Evolutionary conservation across 768 basidiomycete species (phyloP).

Genomic region (Crucibulum laeve): DNA sequence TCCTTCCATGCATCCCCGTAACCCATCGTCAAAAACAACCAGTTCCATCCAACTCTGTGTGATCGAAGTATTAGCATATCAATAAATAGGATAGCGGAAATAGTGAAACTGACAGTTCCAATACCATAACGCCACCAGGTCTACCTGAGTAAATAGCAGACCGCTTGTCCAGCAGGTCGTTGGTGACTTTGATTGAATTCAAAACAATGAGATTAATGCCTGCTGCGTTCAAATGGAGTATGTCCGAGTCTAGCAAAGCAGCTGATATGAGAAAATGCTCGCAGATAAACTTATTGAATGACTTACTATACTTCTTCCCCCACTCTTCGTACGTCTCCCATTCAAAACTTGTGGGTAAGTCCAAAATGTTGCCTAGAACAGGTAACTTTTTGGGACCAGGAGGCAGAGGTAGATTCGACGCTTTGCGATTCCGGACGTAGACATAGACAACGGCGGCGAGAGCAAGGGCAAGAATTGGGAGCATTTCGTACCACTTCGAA

Average conservation of each 20-base stretch:
- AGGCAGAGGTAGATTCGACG: background rate
- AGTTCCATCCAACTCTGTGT: background rate
- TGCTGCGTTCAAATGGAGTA: constrained; percentile 1
- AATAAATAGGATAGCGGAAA: background rate
- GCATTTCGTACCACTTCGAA: too few species aligned
- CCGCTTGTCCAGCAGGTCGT: constrained; percentile 4
- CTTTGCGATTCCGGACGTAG: too few species aligned
- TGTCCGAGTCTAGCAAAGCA: background rate
- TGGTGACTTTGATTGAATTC: background rate
- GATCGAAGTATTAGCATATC: background rate
- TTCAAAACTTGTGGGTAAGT: constrained; percentile 22
- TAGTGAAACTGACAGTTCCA: constrained; percentile 1
- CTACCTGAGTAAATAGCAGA: constrained; percentile 6
- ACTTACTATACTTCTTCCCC: constrained; percentile 29
- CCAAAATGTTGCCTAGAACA: constrained; percentile 10
- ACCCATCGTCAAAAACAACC: constrained; percentile 9
- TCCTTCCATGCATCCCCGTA: background rate
- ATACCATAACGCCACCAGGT: background rate
- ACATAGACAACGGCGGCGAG: too few species aligned
- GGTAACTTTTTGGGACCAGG: background rate
- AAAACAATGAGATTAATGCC: background rate
- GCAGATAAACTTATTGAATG: background rate
- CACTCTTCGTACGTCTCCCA: constrained; percentile 35
- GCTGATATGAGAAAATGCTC: background rate
- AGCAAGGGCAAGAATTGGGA: too few species aligned